A percentile compares a stretch with the other conserved stretches of the same genome.
phyloP scores from a whole-genome alignment of 139 green algal genomes.

The Edaphochlamys debaryana region DNA sequence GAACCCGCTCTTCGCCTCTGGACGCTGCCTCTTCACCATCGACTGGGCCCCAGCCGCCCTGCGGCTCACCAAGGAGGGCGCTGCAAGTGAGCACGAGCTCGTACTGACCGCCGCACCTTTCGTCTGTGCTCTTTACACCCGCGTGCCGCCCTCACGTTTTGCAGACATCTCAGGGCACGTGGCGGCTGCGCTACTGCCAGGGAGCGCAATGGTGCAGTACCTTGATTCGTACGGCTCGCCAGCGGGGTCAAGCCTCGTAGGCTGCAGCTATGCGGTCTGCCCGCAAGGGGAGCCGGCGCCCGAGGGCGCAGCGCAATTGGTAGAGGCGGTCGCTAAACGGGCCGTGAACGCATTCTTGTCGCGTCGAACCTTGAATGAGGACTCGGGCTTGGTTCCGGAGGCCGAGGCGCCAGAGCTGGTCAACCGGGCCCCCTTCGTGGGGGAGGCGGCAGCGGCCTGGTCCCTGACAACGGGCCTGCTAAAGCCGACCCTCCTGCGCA shows the following conservation, averaged over 20 bases:
- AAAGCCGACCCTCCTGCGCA: not conserved
- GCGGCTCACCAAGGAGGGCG: not conserved
- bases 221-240: no score
- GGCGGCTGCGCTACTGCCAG: no score
- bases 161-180: not conserved
- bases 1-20: conserved; percentile 19
- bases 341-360: not conserved
- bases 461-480: not conserved
- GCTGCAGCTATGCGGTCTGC: not conserved
- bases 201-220: not conserved
- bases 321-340: no score
- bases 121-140: no score
- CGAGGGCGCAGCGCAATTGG: not conserved
- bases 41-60: not conserved
- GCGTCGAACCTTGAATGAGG: no score
- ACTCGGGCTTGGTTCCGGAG: no score
- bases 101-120: no score
- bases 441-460: conserved; percentile 3
- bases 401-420: not conserved
- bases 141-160: no score
- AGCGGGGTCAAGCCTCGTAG: no score
- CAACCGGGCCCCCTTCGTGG: not conserved
- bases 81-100: not conserved
- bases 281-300: not conserved
- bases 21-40: conserved; percentile 18